A percentile compares a stretch with the other conserved stretches of the same genome.
These are phyloP conservation scores for Candida railenensis DNA, from an alignment of 805 yeast species.

Conservation along the genomic window DNA sequence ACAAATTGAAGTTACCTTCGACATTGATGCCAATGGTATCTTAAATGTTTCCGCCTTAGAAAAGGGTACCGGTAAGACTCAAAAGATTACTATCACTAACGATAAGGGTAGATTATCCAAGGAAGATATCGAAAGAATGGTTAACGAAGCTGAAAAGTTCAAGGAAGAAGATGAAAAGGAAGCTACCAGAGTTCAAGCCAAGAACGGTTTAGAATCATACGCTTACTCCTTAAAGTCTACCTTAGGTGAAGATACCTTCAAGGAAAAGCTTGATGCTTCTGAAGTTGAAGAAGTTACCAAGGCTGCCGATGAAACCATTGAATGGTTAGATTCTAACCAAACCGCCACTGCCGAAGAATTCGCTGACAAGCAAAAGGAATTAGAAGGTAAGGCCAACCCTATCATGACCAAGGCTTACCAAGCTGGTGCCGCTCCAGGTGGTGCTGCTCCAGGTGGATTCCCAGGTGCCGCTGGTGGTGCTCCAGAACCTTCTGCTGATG, in stretches of 20 bases:
- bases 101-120: constrained; percentile 98
- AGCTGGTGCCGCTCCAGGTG: constrained; percentile 83
- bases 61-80: constrained; percentile 98
- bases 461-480: constrained; percentile 51
- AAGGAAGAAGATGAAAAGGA: constrained; percentile 96
- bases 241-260: constrained; percentile 46
- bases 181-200: constrained; percentile 87
- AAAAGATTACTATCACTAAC: constrained; percentile 96
- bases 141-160: constrained; percentile 94
- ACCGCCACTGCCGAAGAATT: constrained; percentile 92
- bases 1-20: constrained; percentile 96
- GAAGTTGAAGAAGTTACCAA: constrained; percentile 69
- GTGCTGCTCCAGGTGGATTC: constrained; percentile 62
- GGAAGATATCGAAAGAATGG: constrained; percentile 98
- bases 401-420: constrained; percentile 96
- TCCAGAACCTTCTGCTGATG: constrained; percentile 37
- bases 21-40: constrained; percentile 96
- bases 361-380: constrained; percentile 91
- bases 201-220: constrained; percentile 94
- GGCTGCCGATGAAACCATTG: constrained; percentile 81
- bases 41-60: constrained; percentile 94
- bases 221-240: constrained; percentile 91
- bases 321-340: constrained; percentile 92
- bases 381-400: constrained; percentile 94
- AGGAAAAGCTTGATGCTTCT: constrained; percentile 50